phyloP scores from a whole-genome alignment of 495 filamentous ascomycete species.

The Penicillium robsamsonii region DNA sequence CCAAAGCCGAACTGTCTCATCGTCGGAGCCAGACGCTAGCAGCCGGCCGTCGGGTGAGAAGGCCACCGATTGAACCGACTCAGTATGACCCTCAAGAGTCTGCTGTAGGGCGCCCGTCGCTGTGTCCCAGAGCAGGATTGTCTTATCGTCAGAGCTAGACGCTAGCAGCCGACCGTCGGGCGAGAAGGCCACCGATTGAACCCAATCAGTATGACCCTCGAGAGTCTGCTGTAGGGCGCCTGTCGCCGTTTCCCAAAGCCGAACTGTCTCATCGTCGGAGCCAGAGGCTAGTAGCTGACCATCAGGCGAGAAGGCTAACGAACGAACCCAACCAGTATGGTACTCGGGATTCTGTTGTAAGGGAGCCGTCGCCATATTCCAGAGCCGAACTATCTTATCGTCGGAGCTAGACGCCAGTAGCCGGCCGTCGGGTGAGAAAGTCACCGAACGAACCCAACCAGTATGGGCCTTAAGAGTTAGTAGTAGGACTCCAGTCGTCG shows the following conservation, averaged over 20 bases:
- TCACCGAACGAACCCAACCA: slow-evolving; percentile 9
- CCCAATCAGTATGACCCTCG: neutral
- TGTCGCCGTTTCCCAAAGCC: neutral
- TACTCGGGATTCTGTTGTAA: neutral
- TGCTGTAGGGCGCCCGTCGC: neutral
- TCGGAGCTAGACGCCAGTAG: slow-evolving; percentile 13
- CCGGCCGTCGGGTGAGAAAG: slow-evolving; percentile 23
- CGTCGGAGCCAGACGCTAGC: neutral
- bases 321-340: neutral
- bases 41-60: neutral
- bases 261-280: slow-evolving; percentile 10
- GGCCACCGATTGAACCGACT: neutral
- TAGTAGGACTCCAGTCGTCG: neutral
- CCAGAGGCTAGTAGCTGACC: slow-evolving; percentile 15
- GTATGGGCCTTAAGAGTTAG: slow-evolving; percentile 23
- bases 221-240: neutral
- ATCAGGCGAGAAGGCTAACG: slow-evolving; percentile 22
- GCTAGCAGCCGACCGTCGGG: slow-evolving; percentile 17
- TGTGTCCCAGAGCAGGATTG: neutral
- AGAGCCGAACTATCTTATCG: slow-evolving; percentile 11
- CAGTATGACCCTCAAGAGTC: neutral
- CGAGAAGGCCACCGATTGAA: slow-evolving; percentile 19
- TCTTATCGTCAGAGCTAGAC: slow-evolving; percentile 14
- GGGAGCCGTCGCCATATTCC: neutral
- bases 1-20: neutral